Base-by-base conservation (phyloP, 805 yeast species). In the Ogataea angusta region DNA sequence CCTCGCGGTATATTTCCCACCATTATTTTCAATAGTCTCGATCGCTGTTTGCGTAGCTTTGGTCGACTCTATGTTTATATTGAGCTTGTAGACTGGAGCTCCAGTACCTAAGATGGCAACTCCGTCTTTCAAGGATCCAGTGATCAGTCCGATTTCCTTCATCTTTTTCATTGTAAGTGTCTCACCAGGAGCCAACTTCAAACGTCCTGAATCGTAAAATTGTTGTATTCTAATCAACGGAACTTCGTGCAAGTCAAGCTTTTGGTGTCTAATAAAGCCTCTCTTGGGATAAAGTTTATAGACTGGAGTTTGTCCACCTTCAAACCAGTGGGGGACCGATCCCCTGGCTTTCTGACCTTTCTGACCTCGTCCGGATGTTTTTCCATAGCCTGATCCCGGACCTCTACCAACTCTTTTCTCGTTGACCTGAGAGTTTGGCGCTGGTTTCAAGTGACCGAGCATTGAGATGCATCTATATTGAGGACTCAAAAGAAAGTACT, bases 311-410 rank as follows among this genome's bases (percentile, higher is more conserved):
- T 93, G 99, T 62, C 99, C 98, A 78, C 99, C 99, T 71, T 93
- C 99, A 61, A 91, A 88, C 91, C 95, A 87, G 44, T 84, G 78
- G 42, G 89, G 91, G 22, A 91, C 91, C 30, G 82, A 77, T 27
- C 91, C 85, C 67, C 98, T 79, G 9, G 98, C 96, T 68, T 91
- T 91, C 63, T 91, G 98, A 78, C 99, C 99, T 69, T 93, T 93
- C 58, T 87, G 95, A 72, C 99, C 99, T 63, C 98, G 76, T 35
- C 96, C 95, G 6, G 97, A 80, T 3, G 98, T 93, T 66, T 91
- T 90, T 69, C 99, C 99, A 51, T 76, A 72, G 15, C 89, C 88
- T 26, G 95, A 83, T 30, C 95, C 89, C 17, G 96, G 95, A 68
- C 98, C 98, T 70, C 99, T 81, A 66, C 99, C 99, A 10, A 91